phyloP scores from a whole-genome alignment of 495 filamentous ascomycete genomes.

The Xylaria scruposa region DNA sequence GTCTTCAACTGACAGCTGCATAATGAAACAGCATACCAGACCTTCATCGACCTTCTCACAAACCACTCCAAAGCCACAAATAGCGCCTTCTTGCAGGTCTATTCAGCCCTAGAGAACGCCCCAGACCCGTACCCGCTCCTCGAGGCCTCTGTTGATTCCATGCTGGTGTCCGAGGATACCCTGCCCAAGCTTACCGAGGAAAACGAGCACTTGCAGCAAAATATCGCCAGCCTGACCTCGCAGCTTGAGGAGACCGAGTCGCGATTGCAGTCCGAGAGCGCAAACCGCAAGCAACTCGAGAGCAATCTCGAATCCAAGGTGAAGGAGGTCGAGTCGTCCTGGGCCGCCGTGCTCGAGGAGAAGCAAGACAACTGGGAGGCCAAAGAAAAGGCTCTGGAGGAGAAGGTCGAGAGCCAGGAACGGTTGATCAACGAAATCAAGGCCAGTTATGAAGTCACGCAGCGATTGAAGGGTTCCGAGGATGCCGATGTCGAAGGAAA shows the following conservation, averaged over 20 bases:
- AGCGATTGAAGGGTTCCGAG: constrained; percentile 78
- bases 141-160: constrained; percentile 93
- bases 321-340: constrained; percentile 87
- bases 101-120: constrained; percentile 91
- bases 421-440: constrained; percentile 91
- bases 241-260: constrained; percentile 88
- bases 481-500: constrained; percentile 58
- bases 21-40: constrained; percentile 78
- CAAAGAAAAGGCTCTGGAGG: constrained; percentile 89
- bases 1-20: neutral
- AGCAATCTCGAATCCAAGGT: constrained; percentile 74
- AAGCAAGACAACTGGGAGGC: constrained; percentile 96
- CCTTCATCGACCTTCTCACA: constrained; percentile 93
- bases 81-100: constrained; percentile 88
- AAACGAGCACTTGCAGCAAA: constrained; percentile 83
- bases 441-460: constrained; percentile 95
- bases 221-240: constrained; percentile 79
- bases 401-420: constrained; percentile 94
- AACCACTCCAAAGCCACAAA: constrained; percentile 93
- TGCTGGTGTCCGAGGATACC: constrained; percentile 88
- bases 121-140: constrained; percentile 96
- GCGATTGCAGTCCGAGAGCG: constrained; percentile 74
- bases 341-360: constrained; percentile 90
- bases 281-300: constrained; percentile 75
- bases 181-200: constrained; percentile 85